Conservation (phyloP, 257 asterid species). For the Eucommia ulmoides region DNA sequence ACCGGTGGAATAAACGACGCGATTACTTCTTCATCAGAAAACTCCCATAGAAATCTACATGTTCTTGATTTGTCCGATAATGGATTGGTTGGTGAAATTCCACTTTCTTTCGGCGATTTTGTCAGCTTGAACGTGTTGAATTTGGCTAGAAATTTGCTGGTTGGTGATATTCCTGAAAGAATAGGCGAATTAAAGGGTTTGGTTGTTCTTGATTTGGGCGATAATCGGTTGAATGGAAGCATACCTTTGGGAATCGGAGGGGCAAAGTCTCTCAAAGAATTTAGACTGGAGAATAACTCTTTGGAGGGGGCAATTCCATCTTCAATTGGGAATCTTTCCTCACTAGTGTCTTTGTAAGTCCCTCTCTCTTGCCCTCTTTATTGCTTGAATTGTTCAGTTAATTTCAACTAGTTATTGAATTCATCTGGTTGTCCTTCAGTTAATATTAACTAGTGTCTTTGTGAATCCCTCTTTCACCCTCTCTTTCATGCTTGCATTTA, state of each 20-base stretch:
- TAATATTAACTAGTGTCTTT: too few species aligned
- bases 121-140: slow-evolving; percentile 39
- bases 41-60: slow-evolving; percentile 34
- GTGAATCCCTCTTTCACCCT: too few species aligned
- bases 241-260: slow-evolving; percentile 66
- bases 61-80: slow-evolving; percentile 49
- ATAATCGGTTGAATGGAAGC: slow-evolving; percentile 52
- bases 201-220: slow-evolving; percentile 48
- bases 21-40: slow-evolving; percentile 30
- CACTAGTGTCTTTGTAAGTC: slow-evolving; percentile 57
- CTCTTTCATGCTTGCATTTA: too few species aligned
- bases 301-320: slow-evolving; percentile 49
- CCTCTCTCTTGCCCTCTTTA: slow-evolving; percentile 2
- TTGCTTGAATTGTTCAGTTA: slow-evolving; percentile 5
- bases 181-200: slow-evolving; percentile 35
- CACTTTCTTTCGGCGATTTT: slow-evolving; percentile 40
- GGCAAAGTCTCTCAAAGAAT: slow-evolving; percentile 37
- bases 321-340: slow-evolving; percentile 48
- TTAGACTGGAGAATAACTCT: slow-evolving; percentile 44
- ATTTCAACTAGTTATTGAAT: too few species aligned
- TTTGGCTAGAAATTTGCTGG: slow-evolving; percentile 36
- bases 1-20: slow-evolving; percentile 36
- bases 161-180: slow-evolving; percentile 38
- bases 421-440: too few species aligned
- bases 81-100: slow-evolving; percentile 39